phyloP scores from a whole-genome alignment of 768 basidiomycete species.

The Galerina marginata region DNA sequence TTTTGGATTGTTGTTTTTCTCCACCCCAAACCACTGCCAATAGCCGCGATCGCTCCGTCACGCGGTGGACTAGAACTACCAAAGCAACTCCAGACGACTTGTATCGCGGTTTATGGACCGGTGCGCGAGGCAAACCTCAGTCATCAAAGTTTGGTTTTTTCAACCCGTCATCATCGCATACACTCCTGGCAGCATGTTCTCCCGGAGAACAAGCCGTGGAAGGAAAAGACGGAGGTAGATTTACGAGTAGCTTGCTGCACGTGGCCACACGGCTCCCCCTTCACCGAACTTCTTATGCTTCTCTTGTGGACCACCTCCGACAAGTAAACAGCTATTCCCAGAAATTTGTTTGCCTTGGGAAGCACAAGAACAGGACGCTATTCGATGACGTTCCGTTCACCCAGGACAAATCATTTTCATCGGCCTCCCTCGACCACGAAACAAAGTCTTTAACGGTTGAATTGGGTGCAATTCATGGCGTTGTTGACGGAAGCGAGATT shows the following conservation, averaged over 20 bases:
- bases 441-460: slow-evolving; percentile 49
- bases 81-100: slow-evolving; percentile 61
- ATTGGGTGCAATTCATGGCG: slow-evolving; percentile 65
- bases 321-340: slow-evolving; percentile 47
- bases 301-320: slow-evolving; percentile 51
- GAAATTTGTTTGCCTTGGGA: slow-evolving; percentile 55
- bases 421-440: slow-evolving; percentile 45
- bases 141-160: slow-evolving; percentile 49
- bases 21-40: slow-evolving; percentile 42
- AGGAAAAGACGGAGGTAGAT: slow-evolving; percentile 65
- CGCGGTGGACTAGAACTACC: slow-evolving; percentile 66
- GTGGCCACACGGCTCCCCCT: slow-evolving; percentile 51
- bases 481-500: slow-evolving; percentile 68
- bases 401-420: slow-evolving; percentile 51
- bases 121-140: slow-evolving; percentile 44
- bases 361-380: slow-evolving; percentile 50
- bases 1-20: slow-evolving; percentile 71
- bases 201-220: slow-evolving; percentile 62
- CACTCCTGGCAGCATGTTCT: slow-evolving; percentile 62
- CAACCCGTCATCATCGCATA: slow-evolving; percentile 49
- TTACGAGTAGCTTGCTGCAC: slow-evolving; percentile 61
- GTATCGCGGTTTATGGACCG: slow-evolving; percentile 58
- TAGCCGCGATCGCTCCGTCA: slow-evolving; percentile 49
- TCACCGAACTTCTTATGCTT: slow-evolving; percentile 55
- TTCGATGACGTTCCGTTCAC: slow-evolving; percentile 64